Evolutionary conservation across 2,329 filamentous ascomycete genomes (phyloP), one percentile per base, ranked within the genome.

Genomic region (Epicoccum nigrum): DNA sequence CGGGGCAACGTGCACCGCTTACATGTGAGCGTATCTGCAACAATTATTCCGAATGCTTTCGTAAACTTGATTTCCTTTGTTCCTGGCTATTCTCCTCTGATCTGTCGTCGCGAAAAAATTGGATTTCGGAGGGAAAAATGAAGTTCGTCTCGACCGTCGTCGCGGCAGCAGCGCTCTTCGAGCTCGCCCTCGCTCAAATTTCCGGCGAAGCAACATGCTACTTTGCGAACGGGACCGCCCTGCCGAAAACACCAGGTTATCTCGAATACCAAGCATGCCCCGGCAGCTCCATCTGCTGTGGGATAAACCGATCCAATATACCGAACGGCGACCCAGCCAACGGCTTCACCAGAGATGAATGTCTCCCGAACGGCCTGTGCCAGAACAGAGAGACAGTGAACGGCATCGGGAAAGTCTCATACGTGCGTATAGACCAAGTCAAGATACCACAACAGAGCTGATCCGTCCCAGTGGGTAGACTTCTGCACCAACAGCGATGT

Each of bases 341-440:
- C 3, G 28, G 28, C 7, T 30, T 30, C 4, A 45, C 32, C 7
- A 25, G 15, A 12, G 41, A 37, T 16, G 41, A 35, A 27, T 45
- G 32, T 9, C 41, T 45, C 21, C 41, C 31, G 2, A 45, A 45
- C 7, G 41, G 41, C 5, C 16, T 45, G 9, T 45, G 41, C 32
- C 41, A 45, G 20, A 45, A 45, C 21, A 28, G 23, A 17, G 34
- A 20, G 16, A 45, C 15, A 15, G 20, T 33, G 11, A 31, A 35
- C 4, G 30, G 21, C 5, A 25, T 23, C 7, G 20, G 19, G n/a
- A 25, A 27, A 7, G 19, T 16, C 3, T 23, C 21, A 7, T 40
- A 25, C n/a, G 37, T 40, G 12, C 16, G 37, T 17, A 9, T 28
- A n/a, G n/a, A 4, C 12, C 23, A 15, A 13, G n/a, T 27, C 13